phyloP scores from a whole-genome alignment of 1,284 basidiomycete species.

The Heliocybe sulcata region DNA sequence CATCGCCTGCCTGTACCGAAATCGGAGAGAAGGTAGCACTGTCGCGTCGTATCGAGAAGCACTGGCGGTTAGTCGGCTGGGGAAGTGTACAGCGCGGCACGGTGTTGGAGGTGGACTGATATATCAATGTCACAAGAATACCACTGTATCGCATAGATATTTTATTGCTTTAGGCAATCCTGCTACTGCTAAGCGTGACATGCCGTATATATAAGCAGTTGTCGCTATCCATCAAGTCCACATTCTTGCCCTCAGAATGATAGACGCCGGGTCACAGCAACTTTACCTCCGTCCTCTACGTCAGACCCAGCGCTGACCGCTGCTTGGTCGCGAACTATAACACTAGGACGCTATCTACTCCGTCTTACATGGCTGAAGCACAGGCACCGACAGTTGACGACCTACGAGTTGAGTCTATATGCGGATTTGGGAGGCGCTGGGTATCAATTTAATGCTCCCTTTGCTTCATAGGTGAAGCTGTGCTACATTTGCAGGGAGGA shows the following conservation, averaged over 20 bases:
- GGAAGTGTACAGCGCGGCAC: slow-evolving; percentile 52
- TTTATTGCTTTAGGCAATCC: neutral
- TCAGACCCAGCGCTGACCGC: neutral
- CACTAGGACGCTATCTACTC: neutral
- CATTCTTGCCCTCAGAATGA: no score
- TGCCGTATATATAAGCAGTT: no score
- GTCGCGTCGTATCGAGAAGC: slow-evolving; percentile 91
- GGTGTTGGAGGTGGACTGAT: slow-evolving; percentile 42
- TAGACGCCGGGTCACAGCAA: no score
- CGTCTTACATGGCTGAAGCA: neutral
- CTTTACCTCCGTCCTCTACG: no score
- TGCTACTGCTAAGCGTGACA: neutral
- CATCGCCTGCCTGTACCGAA: slow-evolving; percentile 89
- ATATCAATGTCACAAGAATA: neutral
- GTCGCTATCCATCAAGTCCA: no score
- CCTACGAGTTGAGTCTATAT: slow-evolving; percentile 28
- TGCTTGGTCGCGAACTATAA: no score
- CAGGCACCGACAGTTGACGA: slow-evolving; percentile 33
- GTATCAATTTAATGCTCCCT: neutral
- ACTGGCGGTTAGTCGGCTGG: slow-evolving; percentile 86
- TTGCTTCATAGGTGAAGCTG: slow-evolving; percentile 48
- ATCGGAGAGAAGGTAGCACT: slow-evolving; percentile 94
- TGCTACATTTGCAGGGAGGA: slow-evolving; percentile 78
- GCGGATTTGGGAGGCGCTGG: slow-evolving; percentile 3
- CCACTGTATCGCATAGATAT: slow-evolving; percentile 2